Evolutionary conservation across 2,329 filamentous ascomycete genomes (phyloP).

Genomic region (Fusarium sp.): DNA sequence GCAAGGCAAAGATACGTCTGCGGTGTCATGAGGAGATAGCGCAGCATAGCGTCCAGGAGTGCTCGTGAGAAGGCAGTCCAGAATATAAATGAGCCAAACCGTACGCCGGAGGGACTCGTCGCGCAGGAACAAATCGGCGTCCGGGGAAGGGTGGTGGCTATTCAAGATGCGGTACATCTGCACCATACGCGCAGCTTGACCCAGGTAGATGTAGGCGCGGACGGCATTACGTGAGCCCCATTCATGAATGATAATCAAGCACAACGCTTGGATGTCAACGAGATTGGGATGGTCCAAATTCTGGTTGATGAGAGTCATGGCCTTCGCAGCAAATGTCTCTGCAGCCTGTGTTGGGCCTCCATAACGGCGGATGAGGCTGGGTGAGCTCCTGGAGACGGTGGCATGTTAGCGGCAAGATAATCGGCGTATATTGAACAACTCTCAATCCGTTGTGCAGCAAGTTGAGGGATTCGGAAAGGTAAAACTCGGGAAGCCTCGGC

Average conservation of each 20-base stretch:
- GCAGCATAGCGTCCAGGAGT: conserved; percentile 69
- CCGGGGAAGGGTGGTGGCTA: conserved; percentile 62
- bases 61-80: conserved; percentile 71
- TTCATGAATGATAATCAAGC: conserved; percentile 70
- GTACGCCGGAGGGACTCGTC: conserved; percentile 71
- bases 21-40: conserved; percentile 64
- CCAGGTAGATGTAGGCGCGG: conserved; percentile 71
- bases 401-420: conserved; percentile 25
- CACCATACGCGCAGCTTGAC: conserved; percentile 71
- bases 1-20: conserved; percentile 67
- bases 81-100: conserved; percentile 71
- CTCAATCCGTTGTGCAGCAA: background rate
- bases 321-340: conserved; percentile 69
- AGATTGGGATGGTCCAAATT: conserved; percentile 69
- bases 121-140: conserved; percentile 67
- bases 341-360: conserved; percentile 66
- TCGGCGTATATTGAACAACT: background rate
- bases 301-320: conserved; percentile 66
- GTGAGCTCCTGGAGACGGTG: conserved; percentile 60
- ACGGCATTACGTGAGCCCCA: conserved; percentile 71
- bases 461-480: conserved; percentile 14
- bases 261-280: conserved; percentile 70
- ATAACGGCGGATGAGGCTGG: conserved; percentile 67
- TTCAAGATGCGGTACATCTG: conserved; percentile 72
- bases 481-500: conserved; percentile 38